A percentile compares a stretch with the other conserved stretches of the same genome.
phyloP scores from a whole-genome alignment of 192 early-diverging fungal genomes.

The Lunasporangiospora selenospora region DNA sequence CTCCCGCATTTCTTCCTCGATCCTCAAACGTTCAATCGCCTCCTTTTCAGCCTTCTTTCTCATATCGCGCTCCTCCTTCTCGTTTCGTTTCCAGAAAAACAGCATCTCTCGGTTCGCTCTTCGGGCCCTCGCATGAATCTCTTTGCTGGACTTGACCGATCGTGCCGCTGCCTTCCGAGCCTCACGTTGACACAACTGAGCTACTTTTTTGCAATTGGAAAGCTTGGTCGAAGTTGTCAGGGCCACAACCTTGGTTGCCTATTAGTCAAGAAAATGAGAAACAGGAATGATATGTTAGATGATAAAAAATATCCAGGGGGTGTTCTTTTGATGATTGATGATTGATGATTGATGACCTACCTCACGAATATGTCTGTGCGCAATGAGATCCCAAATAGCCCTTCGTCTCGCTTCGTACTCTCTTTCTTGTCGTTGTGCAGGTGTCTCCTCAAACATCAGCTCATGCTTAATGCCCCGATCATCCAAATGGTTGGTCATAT shows the following conservation, averaged over 20 bases:
- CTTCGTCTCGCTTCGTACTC: constrained; percentile 36
- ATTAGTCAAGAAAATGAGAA: too few relatives aligned
- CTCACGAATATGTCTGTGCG: constrained; percentile 41
- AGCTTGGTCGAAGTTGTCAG: constrained; percentile 49
- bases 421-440: constrained; percentile 26
- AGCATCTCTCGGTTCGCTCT: constrained; percentile 69
- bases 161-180: constrained; percentile 62
- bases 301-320: too few relatives aligned
- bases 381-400: constrained; percentile 45
- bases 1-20: constrained; percentile 87
- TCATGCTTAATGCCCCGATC: too few relatives aligned
- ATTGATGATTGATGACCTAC: too few relatives aligned
- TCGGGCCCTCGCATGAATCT: constrained; percentile 67
- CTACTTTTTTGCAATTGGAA: constrained; percentile 74
- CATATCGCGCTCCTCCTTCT: constrained; percentile 88
- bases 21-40: constrained; percentile 74
- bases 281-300: too few relatives aligned
- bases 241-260: constrained; percentile 58
- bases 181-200: constrained; percentile 78
- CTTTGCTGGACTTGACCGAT: constrained; percentile 62
- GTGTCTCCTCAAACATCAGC: constrained; percentile 23
- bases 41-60: constrained; percentile 90
- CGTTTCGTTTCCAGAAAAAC: constrained; percentile 91
- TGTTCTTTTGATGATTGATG: too few relatives aligned
- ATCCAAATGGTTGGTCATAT: neutral